phyloP scores from a whole-genome alignment of 148 eudicot genomes.

The Dysphania ambrosioides region DNA sequence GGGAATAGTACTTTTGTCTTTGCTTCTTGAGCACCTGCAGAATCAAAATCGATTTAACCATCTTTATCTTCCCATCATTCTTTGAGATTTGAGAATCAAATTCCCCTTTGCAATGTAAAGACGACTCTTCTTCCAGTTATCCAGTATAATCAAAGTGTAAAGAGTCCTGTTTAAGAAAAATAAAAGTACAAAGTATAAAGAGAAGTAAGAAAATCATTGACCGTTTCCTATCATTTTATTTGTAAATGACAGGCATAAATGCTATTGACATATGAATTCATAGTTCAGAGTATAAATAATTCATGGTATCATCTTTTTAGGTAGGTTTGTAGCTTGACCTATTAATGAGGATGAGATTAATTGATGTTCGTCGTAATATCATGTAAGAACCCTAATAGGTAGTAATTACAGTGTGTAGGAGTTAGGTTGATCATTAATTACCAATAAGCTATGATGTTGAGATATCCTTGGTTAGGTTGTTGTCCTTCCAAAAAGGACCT shows the following conservation, averaged over 20 bases:
- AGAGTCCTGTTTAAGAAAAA: neutral
- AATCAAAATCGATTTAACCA: constrained; percentile 14
- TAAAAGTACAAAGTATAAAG: too few species aligned
- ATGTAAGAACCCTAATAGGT: neutral
- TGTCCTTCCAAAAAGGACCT: neutral
- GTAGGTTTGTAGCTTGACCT: too few species aligned
- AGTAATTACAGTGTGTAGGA: too few species aligned
- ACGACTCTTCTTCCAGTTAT: neutral
- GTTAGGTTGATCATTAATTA: neutral
- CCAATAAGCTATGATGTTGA: neutral
- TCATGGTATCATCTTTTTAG: too few species aligned
- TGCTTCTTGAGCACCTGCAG: constrained; percentile 15
- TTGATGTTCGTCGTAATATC: too few species aligned
- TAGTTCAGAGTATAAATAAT: too few species aligned
- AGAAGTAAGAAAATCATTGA: neutral
- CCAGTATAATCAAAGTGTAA: too few species aligned
- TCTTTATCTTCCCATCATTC: constrained; percentile 9
- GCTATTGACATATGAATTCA: too few species aligned
- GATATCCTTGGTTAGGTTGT: neutral
- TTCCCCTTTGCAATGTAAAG: neutral
- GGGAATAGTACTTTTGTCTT: constrained; percentile 4
- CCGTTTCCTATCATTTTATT: neutral
- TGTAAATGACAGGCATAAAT: neutral
- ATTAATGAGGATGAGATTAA: too few species aligned
- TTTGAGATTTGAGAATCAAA: too few species aligned